phyloP scores from a whole-genome alignment of 768 basidiomycete genomes.

The Dentipellis sp. region DNA sequence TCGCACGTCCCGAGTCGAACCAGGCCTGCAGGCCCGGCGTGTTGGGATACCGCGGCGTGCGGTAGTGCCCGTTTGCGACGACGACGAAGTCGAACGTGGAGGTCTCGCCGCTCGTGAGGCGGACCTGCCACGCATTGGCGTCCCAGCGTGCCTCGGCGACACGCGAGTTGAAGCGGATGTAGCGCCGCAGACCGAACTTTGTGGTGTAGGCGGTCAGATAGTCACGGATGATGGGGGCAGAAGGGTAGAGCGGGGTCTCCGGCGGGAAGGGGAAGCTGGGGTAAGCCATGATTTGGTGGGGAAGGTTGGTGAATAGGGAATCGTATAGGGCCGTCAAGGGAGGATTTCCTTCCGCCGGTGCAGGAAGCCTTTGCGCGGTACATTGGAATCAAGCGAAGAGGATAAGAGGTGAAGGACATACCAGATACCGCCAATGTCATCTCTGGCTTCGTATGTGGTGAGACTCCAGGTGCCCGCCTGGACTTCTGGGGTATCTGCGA shows the following conservation, averaged over 20 bases:
- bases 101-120: constrained; percentile 26
- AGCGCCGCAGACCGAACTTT: constrained; percentile 51
- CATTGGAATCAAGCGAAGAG: neutral
- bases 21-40: constrained; percentile 53
- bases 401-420: constrained; percentile 22
- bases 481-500: constrained; percentile 50
- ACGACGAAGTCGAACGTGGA: constrained; percentile 52
- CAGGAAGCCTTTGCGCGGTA: constrained; percentile 37
- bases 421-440: constrained; percentile 73
- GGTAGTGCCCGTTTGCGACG: constrained; percentile 71
- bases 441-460: constrained; percentile 53
- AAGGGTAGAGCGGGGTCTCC: constrained; percentile 61
- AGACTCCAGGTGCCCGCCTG: constrained; percentile 55
- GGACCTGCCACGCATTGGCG: constrained; percentile 37
- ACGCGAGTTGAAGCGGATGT: constrained; percentile 50
- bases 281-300: constrained; percentile 71
- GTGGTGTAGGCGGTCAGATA: constrained; percentile 64
- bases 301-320: constrained; percentile 70
- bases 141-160: constrained; percentile 40
- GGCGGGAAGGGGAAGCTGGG: constrained; percentile 58
- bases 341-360: constrained; percentile 37
- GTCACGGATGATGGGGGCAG: constrained; percentile 46
- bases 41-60: constrained; percentile 50
- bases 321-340: constrained; percentile 70
- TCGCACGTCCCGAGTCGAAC: constrained; percentile 40